Base-by-base conservation (phyloP, 2,329 filamentous ascomycete species). In the Zopfia rhizophila region DNA sequence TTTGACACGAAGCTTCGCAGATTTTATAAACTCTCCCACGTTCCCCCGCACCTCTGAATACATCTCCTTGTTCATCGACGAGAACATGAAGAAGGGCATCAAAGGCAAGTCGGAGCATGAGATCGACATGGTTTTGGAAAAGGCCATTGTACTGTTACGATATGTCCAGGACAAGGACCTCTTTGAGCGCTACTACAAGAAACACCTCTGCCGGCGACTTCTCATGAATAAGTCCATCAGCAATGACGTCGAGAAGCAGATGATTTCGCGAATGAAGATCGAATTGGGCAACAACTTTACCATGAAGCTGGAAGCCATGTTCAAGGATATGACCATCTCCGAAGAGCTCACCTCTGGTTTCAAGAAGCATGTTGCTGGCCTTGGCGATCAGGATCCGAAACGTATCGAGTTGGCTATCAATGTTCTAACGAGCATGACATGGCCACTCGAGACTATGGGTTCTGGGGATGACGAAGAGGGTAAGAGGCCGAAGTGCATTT, bases 151-250 rank as follows among this genome's bases (percentile, higher is more conserved):
- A 0, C 78, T 99, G 5, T 82, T 99, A 39, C 86, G 91, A 32
- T 97, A 96, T 60, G 83, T 99, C 25, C 84, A 87, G 43, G 93
- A 97, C 64, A 94, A 93, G 73, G 94, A 99, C 68, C 80, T 96
- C 58, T 97, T 99, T 63, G 93, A 99, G 75, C 85, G 89, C 4
- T 99, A 99, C 72, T 97, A 99, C 78, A 96, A 97, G 78, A 96
- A 96, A 69, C 94, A 99, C 73, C 81, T 99, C 17, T 93, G 90
- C 31, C 88, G 90, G 48, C 86, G 94, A 38, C 77, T 99, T 29
- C 78, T 99, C 13, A 90, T 94, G 74, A 90, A 88, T 66, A 95
- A 94, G 62, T 93, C 91, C 0, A 87, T 95, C 58, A 96, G 90
- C 66, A 87, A 90, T 55, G 93, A 97, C 63, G 90, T 91, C 1